Evolutionary conservation across 2,329 filamentous ascomycete genomes (phyloP).

Genomic region (Raffaelea ambrosiae): DNA sequence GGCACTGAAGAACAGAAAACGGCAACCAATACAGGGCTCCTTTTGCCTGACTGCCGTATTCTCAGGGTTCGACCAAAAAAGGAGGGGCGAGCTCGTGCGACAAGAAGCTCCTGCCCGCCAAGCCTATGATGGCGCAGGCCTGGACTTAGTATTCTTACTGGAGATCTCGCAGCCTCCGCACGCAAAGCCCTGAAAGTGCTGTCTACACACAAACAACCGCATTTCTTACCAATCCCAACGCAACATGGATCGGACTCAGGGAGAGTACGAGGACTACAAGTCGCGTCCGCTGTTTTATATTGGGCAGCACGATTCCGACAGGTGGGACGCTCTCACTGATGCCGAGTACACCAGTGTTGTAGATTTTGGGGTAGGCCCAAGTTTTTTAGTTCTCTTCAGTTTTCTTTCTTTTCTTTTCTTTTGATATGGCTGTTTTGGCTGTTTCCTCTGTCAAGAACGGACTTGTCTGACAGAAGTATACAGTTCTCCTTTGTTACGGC

Average conservation of each 20-base stretch:
- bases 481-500: conserved; percentile 70
- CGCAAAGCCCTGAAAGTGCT: no score
- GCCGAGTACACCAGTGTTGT: conserved; percentile 59
- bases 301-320: conserved; percentile 63
- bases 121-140: no score
- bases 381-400: conserved; percentile 5
- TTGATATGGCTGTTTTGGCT: conserved; percentile 53
- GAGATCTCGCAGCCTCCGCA: no score
- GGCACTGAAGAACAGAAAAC: no score
- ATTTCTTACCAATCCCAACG: neutral
- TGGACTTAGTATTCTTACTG: no score
- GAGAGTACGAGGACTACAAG: conserved; percentile 18
- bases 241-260: neutral
- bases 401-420: conserved; percentile 34
- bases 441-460: neutral
- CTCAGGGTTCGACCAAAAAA: no score
- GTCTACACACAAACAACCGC: no score
- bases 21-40: no score
- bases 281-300: conserved; percentile 50
- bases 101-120: no score
- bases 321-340: conserved; percentile 52
- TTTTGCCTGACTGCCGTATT: no score
- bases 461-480: no score
- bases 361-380: conserved; percentile 54
- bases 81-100: no score